These are phyloP conservation scores for Drechslerella dactyloides DNA, from an alignment of 2,329 filamentous ascomycete species.

Conservation along the genomic window DNA sequence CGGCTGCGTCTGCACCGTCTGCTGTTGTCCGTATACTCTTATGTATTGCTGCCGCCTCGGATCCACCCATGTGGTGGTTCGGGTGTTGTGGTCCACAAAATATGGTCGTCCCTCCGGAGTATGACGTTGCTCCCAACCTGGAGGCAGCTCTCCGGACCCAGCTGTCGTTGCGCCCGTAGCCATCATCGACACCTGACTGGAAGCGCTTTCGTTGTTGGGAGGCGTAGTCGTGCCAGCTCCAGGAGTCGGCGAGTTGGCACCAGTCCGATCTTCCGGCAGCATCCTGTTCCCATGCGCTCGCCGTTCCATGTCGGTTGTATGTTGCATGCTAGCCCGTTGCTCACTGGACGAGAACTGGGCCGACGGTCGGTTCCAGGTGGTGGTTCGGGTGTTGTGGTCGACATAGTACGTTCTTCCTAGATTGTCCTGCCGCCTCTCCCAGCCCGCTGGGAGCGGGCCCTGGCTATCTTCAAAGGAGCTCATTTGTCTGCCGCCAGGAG, in stretches of 20 bases:
- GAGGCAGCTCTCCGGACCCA: constrained; percentile 90
- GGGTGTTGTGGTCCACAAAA: constrained; percentile 97
- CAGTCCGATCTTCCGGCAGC: constrained; percentile 91
- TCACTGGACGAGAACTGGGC: constrained; percentile 76
- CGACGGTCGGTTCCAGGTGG: constrained; percentile 94
- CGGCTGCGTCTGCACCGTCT: constrained; percentile 92
- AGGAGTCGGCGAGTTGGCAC: constrained; percentile 85
- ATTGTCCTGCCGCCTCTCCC: constrained; percentile 95
- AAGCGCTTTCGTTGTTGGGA: constrained; percentile 59
- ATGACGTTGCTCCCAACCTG: constrained; percentile 94
- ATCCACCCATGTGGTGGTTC: constrained; percentile 98
- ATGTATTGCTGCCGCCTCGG: constrained; percentile 97
- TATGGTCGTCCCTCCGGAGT: constrained; percentile 94
- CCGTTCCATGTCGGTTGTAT: constrained; percentile 89
- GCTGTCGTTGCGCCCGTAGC: constrained; percentile 93
- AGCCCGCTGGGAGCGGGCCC: constrained; percentile 86
- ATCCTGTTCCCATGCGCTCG: constrained; percentile 94
- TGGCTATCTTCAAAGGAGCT: constrained; percentile 97
- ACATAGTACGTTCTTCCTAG: constrained; percentile 96
- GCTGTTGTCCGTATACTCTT: constrained; percentile 92
- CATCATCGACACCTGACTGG: constrained; percentile 80
- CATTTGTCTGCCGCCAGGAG: constrained; percentile 65
- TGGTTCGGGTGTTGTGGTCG: constrained; percentile 94
- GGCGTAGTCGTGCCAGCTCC: constrained; percentile 56
- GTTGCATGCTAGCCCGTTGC: constrained; percentile 79